Conservation (phyloP, 495 filamentous ascomycete genomes). For the Penicillium angulare region DNA sequence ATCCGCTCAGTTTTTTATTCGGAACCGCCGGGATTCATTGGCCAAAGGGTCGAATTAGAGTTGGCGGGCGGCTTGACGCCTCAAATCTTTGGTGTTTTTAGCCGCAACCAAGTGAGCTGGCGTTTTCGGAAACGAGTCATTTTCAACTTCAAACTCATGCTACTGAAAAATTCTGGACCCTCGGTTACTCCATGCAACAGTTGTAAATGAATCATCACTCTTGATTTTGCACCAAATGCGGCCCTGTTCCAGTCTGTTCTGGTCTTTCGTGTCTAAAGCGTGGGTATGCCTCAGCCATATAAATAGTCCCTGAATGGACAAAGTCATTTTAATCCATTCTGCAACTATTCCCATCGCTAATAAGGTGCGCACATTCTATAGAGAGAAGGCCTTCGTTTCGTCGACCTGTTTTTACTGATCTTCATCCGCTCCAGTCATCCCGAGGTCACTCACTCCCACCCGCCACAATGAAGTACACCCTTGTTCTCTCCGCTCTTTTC, state of each 20-base stretch:
- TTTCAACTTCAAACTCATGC: background rate
- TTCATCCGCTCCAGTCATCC: background rate
- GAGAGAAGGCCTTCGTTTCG: background rate
- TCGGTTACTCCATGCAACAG: background rate
- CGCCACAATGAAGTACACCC: constrained; percentile 6
- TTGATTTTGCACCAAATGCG: background rate
- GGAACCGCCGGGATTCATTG: background rate
- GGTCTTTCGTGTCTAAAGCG: background rate
- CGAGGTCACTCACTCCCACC: background rate
- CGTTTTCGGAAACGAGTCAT: background rate
- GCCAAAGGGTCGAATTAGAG: background rate
- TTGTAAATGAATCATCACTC: background rate
- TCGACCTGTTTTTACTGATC: background rate
- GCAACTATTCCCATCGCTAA: too few species aligned
- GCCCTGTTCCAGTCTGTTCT: too few species aligned
- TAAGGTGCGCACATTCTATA: background rate
- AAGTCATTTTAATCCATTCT: too few species aligned
- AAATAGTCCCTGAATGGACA: too few species aligned
- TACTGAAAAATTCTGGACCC: background rate
- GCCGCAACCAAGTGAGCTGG: background rate
- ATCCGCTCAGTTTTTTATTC: too few species aligned
- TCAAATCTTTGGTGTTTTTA: background rate
- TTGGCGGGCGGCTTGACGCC: background rate
- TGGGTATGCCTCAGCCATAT: background rate
- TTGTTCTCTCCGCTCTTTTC: constrained; percentile 5